Conservation (phyloP, 2,329 filamentous ascomycete species). For the Lasiodiplodia sp. region DNA sequence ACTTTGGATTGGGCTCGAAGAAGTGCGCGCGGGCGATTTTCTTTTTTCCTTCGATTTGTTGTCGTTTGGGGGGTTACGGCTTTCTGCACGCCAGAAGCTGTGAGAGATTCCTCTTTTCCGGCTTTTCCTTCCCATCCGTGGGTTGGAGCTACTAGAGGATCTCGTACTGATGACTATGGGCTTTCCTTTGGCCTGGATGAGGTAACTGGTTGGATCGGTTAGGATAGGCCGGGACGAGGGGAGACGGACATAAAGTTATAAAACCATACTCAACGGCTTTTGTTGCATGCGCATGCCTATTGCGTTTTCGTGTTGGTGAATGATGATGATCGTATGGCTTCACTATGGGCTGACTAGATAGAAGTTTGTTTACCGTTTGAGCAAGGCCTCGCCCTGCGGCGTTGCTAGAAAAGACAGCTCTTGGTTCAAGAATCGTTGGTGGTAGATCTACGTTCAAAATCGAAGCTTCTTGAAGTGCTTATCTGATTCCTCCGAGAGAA, state of each 20-base stretch:
- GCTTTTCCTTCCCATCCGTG: neutral
- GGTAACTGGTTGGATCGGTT: constrained; percentile 1
- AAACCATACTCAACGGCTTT: neutral
- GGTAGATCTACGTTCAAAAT: too few species aligned
- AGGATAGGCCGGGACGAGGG: neutral
- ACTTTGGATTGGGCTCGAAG: neutral
- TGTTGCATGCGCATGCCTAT: neutral
- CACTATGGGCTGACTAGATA: too few species aligned
- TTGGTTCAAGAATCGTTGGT: too few species aligned
- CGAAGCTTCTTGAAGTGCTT: too few species aligned
- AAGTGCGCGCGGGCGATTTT: neutral
- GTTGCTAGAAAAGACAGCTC: too few species aligned
- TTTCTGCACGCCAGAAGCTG: neutral
- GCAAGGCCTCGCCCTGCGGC: too few species aligned
- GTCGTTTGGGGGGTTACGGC: neutral
- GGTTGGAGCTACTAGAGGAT: neutral
- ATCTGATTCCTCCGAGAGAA: too few species aligned
- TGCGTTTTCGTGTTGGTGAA: neutral
- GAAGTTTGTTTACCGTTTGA: too few species aligned
- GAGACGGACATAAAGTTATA: neutral
- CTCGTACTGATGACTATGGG: neutral
- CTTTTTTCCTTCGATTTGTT: neutral
- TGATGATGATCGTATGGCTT: neutral
- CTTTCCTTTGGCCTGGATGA: neutral
- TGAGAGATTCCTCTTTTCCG: neutral